Evolutionary conservation across 2,329 filamentous ascomycete genomes (phyloP).

Genomic region (Sporothrix protearum): DNA sequence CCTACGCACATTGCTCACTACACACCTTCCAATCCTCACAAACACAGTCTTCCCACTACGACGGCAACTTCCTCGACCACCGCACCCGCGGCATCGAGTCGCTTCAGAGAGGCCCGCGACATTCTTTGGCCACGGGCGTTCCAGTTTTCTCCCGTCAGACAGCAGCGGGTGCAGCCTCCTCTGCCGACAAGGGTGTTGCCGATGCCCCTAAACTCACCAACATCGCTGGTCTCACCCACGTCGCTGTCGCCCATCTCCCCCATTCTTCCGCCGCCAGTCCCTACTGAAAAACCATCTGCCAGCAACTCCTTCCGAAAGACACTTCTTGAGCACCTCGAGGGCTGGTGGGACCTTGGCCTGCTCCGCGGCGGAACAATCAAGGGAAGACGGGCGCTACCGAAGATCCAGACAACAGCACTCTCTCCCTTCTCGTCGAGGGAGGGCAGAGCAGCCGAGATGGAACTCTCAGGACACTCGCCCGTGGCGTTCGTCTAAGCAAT

Average conservation of each 20-base stretch:
- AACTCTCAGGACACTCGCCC: neutral
- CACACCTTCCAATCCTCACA: neutral
- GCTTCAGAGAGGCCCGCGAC: constrained; percentile 15
- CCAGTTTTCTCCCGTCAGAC: constrained; percentile 23
- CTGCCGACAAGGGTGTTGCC: neutral
- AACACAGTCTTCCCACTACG: neutral
- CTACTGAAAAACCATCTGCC: constrained; percentile 13
- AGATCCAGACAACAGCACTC: neutral
- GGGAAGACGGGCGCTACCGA: constrained; percentile 31
- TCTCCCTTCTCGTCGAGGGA: neutral
- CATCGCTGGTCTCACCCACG: neutral
- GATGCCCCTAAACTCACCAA: neutral
- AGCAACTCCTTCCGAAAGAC: constrained; percentile 42
- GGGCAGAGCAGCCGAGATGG: neutral
- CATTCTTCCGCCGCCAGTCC: constrained; percentile 15
- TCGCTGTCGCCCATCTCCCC: constrained; percentile 16
- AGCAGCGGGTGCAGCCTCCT: neutral
- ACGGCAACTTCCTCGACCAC: constrained; percentile 7
- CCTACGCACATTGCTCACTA: neutral
- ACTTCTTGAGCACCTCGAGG: constrained; percentile 47
- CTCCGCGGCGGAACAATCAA: constrained; percentile 38
- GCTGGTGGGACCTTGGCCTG: constrained; percentile 54
- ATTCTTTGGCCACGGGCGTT: constrained; percentile 24
- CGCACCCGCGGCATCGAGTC: neutral
- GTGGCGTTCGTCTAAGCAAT: constrained; percentile 14